These are phyloP conservation scores for Tolypocladium ophioglossoides DNA, from an alignment of 2,329 filamentous ascomycete genomes.

Conservation along the genomic window DNA sequence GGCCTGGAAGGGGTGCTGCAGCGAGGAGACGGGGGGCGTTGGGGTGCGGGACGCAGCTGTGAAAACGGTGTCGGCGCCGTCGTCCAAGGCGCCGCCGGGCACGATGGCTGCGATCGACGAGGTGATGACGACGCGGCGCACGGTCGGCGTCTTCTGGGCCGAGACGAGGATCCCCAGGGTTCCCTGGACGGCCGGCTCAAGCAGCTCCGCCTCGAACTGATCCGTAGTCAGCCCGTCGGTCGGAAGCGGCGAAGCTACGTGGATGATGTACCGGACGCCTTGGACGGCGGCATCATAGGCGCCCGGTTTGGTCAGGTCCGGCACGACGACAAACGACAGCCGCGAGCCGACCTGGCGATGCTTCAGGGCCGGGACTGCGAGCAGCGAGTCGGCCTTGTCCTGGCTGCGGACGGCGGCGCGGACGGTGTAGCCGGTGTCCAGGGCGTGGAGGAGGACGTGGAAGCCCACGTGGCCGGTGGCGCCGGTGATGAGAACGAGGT, in stretches of 20 bases:
- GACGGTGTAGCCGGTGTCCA: conserved; percentile 15
- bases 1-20: conserved; percentile 18
- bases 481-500: conserved; percentile 16
- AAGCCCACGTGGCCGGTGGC: conserved; percentile 19
- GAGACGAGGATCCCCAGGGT: conserved; percentile 25
- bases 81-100: neutral
- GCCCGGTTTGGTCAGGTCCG: conserved; percentile 21
- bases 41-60: conserved; percentile 3
- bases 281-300: conserved; percentile 30
- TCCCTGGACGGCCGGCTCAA: conserved; percentile 23
- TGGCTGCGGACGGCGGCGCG: conserved; percentile 18
- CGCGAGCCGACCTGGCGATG: conserved; percentile 1
- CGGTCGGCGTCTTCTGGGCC: conserved; percentile 13
- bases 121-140: conserved; percentile 33
- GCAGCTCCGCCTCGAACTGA: conserved; percentile 9
- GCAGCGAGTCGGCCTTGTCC: conserved; percentile 3
- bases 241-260: conserved; percentile 17
- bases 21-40: neutral
- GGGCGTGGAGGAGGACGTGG: conserved; percentile 12
- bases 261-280: conserved; percentile 25
- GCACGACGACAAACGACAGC: conserved; percentile 19
- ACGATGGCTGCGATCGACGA: conserved; percentile 20
- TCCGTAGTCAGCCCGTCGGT: neutral
- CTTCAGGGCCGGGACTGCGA: conserved; percentile 5
- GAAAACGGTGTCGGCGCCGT: conserved; percentile 1